Conservation (phyloP, 2,329 filamentous ascomycete species). For the Colletotrichum liaoningense region DNA sequence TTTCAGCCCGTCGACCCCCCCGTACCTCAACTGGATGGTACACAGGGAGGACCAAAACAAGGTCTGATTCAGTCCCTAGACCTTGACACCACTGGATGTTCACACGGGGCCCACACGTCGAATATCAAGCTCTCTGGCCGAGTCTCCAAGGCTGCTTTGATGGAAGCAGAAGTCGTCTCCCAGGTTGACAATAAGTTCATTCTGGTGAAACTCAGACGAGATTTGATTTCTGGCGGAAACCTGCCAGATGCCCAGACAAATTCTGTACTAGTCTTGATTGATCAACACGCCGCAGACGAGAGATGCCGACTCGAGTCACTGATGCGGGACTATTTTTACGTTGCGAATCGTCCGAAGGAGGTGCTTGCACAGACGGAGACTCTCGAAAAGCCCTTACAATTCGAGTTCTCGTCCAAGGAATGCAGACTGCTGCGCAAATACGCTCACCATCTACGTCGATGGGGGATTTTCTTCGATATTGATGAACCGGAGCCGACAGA, state of each 20-base stretch:
- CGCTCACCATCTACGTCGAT: conserved; percentile 70
- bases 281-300: conserved; percentile 97
- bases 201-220: conserved; percentile 66
- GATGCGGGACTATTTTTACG: conserved; percentile 64
- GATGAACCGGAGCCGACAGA: not conserved
- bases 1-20: conserved; percentile 65
- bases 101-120: not conserved
- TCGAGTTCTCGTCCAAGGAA: conserved; percentile 75
- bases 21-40: conserved; percentile 55
- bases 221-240: not conserved
- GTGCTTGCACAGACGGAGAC: conserved; percentile 45
- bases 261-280: conserved; percentile 79
- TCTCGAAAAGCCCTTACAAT: conserved; percentile 67
- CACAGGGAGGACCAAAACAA: conserved; percentile 25
- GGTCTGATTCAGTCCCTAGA: not conserved
- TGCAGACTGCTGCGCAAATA: conserved; percentile 65
- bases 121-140: conserved; percentile 47
- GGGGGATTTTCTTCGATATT: conserved; percentile 79
- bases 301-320: conserved; percentile 82
- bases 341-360: conserved; percentile 6
- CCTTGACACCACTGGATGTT: conserved; percentile 2
- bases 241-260: not conserved
- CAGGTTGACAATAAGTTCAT: conserved; percentile 96
- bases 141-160: conserved; percentile 73
- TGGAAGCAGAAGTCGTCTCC: conserved; percentile 73